Evolutionary conservation across 139 green algal genomes (phyloP).

Genomic region (Volvox reticuliferus): DNA sequence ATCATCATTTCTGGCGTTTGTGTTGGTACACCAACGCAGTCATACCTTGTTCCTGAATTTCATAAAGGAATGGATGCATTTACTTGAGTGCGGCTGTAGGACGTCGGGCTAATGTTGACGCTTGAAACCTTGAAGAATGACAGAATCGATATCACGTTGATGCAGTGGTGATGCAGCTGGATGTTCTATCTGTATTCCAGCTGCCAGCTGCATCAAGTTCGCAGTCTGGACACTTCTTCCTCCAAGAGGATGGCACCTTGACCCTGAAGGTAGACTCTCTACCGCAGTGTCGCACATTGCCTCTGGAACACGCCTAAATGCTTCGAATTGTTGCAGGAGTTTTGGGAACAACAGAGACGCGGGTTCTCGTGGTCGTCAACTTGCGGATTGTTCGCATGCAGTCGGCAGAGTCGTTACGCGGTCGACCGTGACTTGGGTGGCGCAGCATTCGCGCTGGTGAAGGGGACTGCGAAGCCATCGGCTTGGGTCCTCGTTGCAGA

Average conservation of each 20-base stretch:
- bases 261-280: not conserved
- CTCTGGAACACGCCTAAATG: not conserved
- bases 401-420: not conserved
- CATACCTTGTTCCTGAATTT: too few species aligned
- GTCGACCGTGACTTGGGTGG: not conserved
- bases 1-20: too few species aligned
- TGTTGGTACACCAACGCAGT: too few species aligned
- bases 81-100: too few species aligned
- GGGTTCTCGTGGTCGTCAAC: not conserved
- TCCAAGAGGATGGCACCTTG: not conserved
- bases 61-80: too few species aligned
- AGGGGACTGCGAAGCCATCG: not conserved
- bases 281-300: not conserved
- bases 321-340: not conserved
- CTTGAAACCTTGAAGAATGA: not conserved
- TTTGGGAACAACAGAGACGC: not conserved
- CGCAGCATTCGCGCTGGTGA: not conserved
- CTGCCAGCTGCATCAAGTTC: slow-evolving; percentile 10
- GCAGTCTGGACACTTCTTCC: not conserved
- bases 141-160: not conserved
- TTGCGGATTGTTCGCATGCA: slow-evolving; percentile 22
- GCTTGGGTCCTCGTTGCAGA: slow-evolving; percentile 4
- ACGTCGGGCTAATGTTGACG: too few species aligned
- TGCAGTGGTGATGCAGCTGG: slow-evolving; percentile 38
- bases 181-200: slow-evolving; percentile 29